Evolutionary conservation across 2,329 filamentous ascomycete species (phyloP).

Genomic region (Myriosclerotinia scirpicola): DNA sequence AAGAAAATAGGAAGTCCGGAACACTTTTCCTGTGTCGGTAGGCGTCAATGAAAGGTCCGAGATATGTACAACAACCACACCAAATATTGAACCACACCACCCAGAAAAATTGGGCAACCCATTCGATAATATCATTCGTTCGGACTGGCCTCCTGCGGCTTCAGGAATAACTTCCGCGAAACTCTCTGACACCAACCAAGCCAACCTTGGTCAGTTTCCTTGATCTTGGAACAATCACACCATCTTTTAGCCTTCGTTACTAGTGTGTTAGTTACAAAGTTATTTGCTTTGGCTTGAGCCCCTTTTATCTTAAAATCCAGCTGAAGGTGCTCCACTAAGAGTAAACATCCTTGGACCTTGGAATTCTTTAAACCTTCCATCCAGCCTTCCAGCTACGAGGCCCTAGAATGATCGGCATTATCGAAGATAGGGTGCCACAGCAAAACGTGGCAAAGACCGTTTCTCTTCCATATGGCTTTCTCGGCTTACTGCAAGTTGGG

Average conservation of each 20-base stretch:
- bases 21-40: constrained; percentile 7
- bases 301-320: constrained; percentile 16
- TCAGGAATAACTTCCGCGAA: constrained; percentile 19
- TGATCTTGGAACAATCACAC: constrained; percentile 10
- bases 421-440: constrained; percentile 21
- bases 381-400: constrained; percentile 10
- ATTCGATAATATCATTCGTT: constrained; percentile 10
- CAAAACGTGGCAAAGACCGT: constrained; percentile 21
- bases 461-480: constrained; percentile 17
- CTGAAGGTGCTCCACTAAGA: constrained; percentile 7
- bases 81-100: constrained; percentile 9
- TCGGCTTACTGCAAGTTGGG: constrained; percentile 2
- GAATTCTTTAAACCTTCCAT: constrained; percentile 5
- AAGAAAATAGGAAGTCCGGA: constrained; percentile 4
- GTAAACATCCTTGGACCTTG: not conserved
- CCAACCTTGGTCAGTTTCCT: not conserved
- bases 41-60: constrained; percentile 1
- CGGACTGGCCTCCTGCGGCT: constrained; percentile 5
- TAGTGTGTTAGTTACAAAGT: not conserved
- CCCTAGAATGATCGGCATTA: constrained; percentile 20
- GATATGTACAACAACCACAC: constrained; percentile 8
- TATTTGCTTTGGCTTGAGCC: constrained; percentile 15
- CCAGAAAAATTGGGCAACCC: constrained; percentile 2
- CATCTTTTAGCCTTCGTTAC: constrained; percentile 2
- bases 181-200: constrained; percentile 10